phyloP scores from a whole-genome alignment of 1,284 basidiomycete genomes.

The Vanrija sp. region DNA sequence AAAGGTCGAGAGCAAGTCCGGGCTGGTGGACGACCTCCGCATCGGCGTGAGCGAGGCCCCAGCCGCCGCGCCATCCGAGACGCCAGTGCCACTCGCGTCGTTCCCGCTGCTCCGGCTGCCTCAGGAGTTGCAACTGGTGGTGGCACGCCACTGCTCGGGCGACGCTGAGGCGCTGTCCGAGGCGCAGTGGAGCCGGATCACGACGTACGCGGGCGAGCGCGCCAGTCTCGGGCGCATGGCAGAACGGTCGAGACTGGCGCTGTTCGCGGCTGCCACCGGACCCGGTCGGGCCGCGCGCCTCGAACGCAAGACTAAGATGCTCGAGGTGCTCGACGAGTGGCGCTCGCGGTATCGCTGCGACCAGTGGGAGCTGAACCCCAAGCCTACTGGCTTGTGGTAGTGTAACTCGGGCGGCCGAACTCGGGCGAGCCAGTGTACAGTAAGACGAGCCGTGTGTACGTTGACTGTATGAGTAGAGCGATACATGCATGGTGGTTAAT shows the following conservation, averaged over 20 bases:
- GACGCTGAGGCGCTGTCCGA: conserved; percentile 37
- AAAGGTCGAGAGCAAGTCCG: too few relatives aligned
- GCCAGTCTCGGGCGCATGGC: conserved; percentile 13
- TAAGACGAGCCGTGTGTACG: too few relatives aligned
- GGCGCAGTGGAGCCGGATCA: conserved; percentile 30
- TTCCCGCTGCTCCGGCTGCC: conserved; percentile 41
- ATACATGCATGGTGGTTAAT: too few relatives aligned
- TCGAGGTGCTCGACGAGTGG: conserved; percentile 30
- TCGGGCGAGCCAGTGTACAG: too few relatives aligned
- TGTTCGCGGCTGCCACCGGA: conserved; percentile 1
- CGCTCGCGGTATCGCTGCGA: conserved; percentile 30
- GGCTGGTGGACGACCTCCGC: conserved; percentile 14
- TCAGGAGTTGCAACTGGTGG: conserved; percentile 32
- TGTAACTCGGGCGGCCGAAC: too few relatives aligned
- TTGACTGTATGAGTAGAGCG: too few relatives aligned
- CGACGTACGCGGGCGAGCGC: conserved; percentile 25
- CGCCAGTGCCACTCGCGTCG: not conserved
- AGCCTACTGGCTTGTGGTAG: not conserved
- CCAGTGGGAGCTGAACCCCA: conserved; percentile 33
- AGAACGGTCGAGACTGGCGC: conserved; percentile 2
- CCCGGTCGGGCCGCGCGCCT: conserved; percentile 10
- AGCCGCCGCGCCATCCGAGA: not conserved
- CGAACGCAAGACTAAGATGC: conserved; percentile 10
- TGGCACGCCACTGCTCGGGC: conserved; percentile 29
- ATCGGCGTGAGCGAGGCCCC: conserved; percentile 12